phyloP scores from a whole-genome alignment of 2,329 filamentous ascomycete species.

The Alternaria novae-zelandiae region DNA sequence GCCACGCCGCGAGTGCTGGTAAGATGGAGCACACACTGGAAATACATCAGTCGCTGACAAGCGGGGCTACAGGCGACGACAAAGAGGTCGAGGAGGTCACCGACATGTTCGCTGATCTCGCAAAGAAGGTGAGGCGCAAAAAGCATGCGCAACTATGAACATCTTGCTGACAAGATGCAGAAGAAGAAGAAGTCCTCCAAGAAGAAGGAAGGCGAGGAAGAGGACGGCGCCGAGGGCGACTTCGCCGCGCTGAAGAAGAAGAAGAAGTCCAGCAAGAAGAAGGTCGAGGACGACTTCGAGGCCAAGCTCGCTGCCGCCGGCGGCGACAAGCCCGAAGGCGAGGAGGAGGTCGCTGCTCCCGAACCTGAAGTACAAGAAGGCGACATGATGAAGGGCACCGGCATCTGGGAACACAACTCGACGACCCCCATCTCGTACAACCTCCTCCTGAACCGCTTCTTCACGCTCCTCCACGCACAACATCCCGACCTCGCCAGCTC shows the following conservation, averaged over 20 bases:
- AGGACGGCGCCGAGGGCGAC: slow-evolving; percentile 59
- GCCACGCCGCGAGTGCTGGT: slow-evolving; percentile 60
- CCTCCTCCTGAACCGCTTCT: slow-evolving; percentile 88
- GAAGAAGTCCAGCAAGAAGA: slow-evolving; percentile 76
- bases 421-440: slow-evolving; percentile 81
- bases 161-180: slow-evolving; percentile 26
- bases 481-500: slow-evolving; percentile 93
- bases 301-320: slow-evolving; percentile 68
- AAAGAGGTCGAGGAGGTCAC: slow-evolving; percentile 70
- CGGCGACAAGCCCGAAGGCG: slow-evolving; percentile 60
- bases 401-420: slow-evolving; percentile 86
- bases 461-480: slow-evolving; percentile 90
- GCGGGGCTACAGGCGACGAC: slow-evolving; percentile 50
- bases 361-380: slow-evolving; percentile 66
- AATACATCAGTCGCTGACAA: slow-evolving; percentile 26
- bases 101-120: slow-evolving; percentile 67
- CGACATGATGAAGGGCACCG: slow-evolving; percentile 85
- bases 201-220: slow-evolving; percentile 63
- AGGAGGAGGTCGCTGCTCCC: slow-evolving; percentile 55
- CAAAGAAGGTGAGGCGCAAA: slow-evolving; percentile 63
- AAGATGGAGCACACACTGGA: slow-evolving; percentile 16
- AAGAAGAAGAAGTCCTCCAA: slow-evolving; percentile 70
- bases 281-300: slow-evolving; percentile 68
- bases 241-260: slow-evolving; percentile 80
- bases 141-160: background rate